A percentile compares a stretch with the other conserved stretches of the same genome.
Evolutionary conservation across 2,329 filamentous ascomycete genomes (phyloP).

Genomic region (Verticillium zaregamsianum): DNA sequence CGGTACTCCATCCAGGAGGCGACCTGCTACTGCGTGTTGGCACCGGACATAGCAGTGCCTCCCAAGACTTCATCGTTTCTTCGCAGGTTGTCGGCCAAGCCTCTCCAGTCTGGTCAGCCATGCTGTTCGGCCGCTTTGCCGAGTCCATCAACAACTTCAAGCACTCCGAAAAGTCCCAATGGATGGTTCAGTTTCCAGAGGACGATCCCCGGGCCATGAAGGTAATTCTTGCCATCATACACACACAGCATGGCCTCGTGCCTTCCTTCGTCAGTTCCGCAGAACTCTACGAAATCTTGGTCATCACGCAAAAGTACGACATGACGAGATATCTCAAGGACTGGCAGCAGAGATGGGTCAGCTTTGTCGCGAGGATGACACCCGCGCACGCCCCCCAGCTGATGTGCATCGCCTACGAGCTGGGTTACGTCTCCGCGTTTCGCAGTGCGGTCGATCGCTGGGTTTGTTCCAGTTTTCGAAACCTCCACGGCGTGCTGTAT

Average conservation of each 20-base stretch:
- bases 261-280: constrained; percentile 8
- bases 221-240: constrained; percentile 25
- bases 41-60: constrained; percentile 3
- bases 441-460: background rate
- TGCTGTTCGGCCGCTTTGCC: constrained; percentile 19
- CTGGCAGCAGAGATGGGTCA: constrained; percentile 17
- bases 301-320: constrained; percentile 21
- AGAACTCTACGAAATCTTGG: constrained; percentile 15
- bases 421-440: constrained; percentile 8
- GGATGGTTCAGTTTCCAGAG: constrained; percentile 22
- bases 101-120: constrained; percentile 17
- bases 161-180: constrained; percentile 9
- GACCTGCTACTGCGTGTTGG: constrained; percentile 7
- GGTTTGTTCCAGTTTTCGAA: background rate
- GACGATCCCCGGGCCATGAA: constrained; percentile 22
- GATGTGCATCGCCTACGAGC: constrained; percentile 11
- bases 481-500: no score
- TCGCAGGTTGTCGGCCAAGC: constrained; percentile 17
- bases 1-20: constrained; percentile 1
- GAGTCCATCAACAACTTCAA: constrained; percentile 12
- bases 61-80: constrained; percentile 17
- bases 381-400: constrained; percentile 1
- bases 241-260: constrained; percentile 19
- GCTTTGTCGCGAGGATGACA: background rate
- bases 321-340: constrained; percentile 13